Evolutionary conservation across 352 stramenopile species (phyloP).

Genomic region (Globisporangium megalacanthum): DNA sequence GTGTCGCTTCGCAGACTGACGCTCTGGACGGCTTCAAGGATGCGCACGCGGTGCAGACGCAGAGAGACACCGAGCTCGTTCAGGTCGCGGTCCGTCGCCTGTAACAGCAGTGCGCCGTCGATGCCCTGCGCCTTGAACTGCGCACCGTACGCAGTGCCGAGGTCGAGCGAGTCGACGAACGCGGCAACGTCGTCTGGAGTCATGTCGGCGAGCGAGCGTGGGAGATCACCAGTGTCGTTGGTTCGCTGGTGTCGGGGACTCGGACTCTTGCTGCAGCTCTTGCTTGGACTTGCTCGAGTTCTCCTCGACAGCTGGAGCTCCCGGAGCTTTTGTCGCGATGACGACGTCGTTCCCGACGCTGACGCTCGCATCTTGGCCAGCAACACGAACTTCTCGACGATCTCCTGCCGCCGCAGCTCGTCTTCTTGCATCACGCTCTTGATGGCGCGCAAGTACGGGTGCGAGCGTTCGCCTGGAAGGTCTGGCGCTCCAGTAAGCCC

Average conservation of each 20-base stretch:
- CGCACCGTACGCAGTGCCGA: constrained; percentile 29
- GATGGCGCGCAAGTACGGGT: constrained; percentile 21
- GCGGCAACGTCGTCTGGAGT: constrained; percentile 33
- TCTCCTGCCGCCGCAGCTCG: constrained; percentile 50
- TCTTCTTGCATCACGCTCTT: constrained; percentile 36
- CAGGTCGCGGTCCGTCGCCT: constrained; percentile 51
- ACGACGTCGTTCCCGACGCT: constrained; percentile 2
- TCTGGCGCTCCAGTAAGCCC: background rate
- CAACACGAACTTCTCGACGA: constrained; percentile 36
- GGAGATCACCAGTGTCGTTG: background rate
- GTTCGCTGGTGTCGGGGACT: background rate
- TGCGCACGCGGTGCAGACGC: constrained; percentile 67
- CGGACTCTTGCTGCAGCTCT: constrained; percentile 10
- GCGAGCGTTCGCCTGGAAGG: background rate
- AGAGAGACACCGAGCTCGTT: constrained; percentile 63
- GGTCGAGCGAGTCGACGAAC: constrained; percentile 44
- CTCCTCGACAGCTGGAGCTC: background rate
- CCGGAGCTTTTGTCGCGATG: constrained; percentile 14
- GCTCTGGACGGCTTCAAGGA: constrained; percentile 34
- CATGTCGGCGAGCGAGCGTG: constrained; percentile 16
- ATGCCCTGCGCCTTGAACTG: constrained; percentile 48
- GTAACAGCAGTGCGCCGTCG: constrained; percentile 48
- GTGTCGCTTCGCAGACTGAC: background rate
- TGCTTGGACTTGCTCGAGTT: background rate
- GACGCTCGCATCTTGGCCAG: constrained; percentile 15